phyloP scores from a whole-genome alignment of 257 asterid species.

The Solanum lycopersicoides region DNA sequence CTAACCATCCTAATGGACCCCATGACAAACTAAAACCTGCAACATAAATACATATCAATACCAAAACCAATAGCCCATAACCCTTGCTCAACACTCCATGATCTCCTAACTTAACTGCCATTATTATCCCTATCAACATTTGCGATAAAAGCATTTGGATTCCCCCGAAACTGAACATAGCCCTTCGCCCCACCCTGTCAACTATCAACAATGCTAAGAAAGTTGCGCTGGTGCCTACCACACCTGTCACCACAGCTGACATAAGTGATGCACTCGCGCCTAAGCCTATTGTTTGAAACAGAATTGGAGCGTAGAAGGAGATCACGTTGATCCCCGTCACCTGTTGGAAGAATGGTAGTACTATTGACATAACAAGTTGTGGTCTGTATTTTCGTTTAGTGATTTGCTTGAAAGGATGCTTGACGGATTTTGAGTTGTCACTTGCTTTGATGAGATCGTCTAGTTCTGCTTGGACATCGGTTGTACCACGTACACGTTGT shows the following conservation, averaged over 20 bases:
- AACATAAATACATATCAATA: conserved; percentile 18
- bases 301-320: conserved; percentile 50
- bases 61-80: conserved; percentile 13
- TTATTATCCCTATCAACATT: conserved; percentile 17
- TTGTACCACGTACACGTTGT: conserved; percentile 33
- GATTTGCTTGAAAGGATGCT: conserved; percentile 26
- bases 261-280: conserved; percentile 36
- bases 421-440: conserved; percentile 10
- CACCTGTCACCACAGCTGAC: conserved; percentile 12
- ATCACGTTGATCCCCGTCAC: conserved; percentile 55
- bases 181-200: conserved; percentile 27
- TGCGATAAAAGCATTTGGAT: conserved; percentile 17
- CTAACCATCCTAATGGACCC: conserved; percentile 47
- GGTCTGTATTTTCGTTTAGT: conserved; percentile 28
- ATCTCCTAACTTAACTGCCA: conserved; percentile 34
- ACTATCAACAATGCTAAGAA: conserved; percentile 15
- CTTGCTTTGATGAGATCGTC: conserved; percentile 44
- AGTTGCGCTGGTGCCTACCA: conserved; percentile 6
- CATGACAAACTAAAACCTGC: conserved; percentile 39
- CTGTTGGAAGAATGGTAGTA: conserved; percentile 51
- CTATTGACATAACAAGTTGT: conserved; percentile 45
- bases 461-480: conserved; percentile 33
- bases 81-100: conserved; percentile 14
- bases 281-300: conserved; percentile 43
- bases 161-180: conserved; percentile 22